Evolutionary conservation across 2,329 filamentous ascomycete genomes (phyloP), one percentile per base, ranked within the genome.

Genomic region (Paecilomyces variotii): DNA sequence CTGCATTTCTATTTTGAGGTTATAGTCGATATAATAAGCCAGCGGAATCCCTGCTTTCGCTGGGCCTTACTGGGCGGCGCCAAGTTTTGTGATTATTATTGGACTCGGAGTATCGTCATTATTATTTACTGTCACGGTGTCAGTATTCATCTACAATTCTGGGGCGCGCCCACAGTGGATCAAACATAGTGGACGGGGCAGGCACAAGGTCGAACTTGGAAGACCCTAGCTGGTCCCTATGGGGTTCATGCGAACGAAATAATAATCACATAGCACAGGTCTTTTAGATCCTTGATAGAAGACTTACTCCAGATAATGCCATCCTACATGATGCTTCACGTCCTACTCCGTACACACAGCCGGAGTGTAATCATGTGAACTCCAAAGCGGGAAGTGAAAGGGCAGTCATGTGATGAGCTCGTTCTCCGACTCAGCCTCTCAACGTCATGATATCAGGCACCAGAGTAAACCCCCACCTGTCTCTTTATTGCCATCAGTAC

Each of bases 371-470:
- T 32, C 30, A 32, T 7, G 7, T 10, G 7, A 32, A 9, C 11
- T 19, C n/a, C 39, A 45, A 45, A 45, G 39, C 39, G 39, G 39
- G 30, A 45, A 19, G 19, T 14, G 5, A 4, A 19, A 6, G 35
- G 14, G 49, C 32, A 50, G 56, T 57, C 56, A 57, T 57, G 28
- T 54, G 30, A 57, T 35, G 39, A 10, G 14, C 14, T 14, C 51
- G n/a, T 14, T 27, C 51, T 26, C 14, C 28, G 19, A 9, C 28
- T 28, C 53, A 54, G 53, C 27, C 53, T 54, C 27, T 19, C 39
- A 45, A 45, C 35, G 39, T 45, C 39, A 45, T 45, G 39, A 45
- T 45, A 45, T 19, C 12, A 45, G 39, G 39, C 39, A 19, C n/a
- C 39, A n/a, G 7, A 39, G 14, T 24, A 19, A 7, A 45, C 39